Percentiles rank a stretch among this genome's conserved stretches.
Conservation (phyloP, 2,329 filamentous ascomycete genomes). For the Phialocephala subalpina region DNA sequence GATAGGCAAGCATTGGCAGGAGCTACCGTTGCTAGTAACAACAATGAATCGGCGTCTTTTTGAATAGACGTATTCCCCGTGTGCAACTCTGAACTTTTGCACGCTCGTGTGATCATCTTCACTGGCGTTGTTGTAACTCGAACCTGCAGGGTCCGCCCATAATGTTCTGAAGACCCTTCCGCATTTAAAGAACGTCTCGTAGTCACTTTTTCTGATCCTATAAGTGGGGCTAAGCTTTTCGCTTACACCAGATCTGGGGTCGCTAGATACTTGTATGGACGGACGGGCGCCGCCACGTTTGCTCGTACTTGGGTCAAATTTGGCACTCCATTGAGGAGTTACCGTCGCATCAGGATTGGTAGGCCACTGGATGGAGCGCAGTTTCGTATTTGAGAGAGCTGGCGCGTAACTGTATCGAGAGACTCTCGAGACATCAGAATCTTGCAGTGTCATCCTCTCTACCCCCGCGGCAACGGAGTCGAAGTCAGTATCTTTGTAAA, state of each 20-base stretch:
- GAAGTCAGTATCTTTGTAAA: too few relatives aligned
- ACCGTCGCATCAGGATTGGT: too few relatives aligned
- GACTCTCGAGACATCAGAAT: too few relatives aligned
- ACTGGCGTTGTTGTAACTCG: conserved; percentile 10
- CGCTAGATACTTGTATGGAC: too few relatives aligned
- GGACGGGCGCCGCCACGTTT: too few relatives aligned
- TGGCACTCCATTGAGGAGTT: too few relatives aligned
- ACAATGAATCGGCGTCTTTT: conserved; percentile 37
- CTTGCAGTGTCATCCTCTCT: too few relatives aligned
- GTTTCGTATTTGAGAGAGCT: too few relatives aligned
- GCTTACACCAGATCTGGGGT: conserved; percentile 1
- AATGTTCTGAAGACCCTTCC: conserved; percentile 37
- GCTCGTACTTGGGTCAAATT: too few relatives aligned
- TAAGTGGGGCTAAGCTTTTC: conserved; percentile 33
- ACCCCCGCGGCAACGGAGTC: too few relatives aligned
- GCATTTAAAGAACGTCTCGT: conserved; percentile 31
- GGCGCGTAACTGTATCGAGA: too few relatives aligned
- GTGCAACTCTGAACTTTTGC: conserved; percentile 13
- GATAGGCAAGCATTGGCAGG: conserved; percentile 34
- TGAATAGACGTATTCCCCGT: conserved; percentile 29
- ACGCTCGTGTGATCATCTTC: conserved; percentile 23
- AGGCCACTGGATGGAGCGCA: too few relatives aligned
- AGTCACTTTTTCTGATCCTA: conserved; percentile 31
- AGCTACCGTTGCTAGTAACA: conserved; percentile 24
- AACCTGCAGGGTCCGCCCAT: conserved; percentile 31